Base-by-base conservation (phyloP, 306 rosid genomes). In the Boehmeria nivea region DNA sequence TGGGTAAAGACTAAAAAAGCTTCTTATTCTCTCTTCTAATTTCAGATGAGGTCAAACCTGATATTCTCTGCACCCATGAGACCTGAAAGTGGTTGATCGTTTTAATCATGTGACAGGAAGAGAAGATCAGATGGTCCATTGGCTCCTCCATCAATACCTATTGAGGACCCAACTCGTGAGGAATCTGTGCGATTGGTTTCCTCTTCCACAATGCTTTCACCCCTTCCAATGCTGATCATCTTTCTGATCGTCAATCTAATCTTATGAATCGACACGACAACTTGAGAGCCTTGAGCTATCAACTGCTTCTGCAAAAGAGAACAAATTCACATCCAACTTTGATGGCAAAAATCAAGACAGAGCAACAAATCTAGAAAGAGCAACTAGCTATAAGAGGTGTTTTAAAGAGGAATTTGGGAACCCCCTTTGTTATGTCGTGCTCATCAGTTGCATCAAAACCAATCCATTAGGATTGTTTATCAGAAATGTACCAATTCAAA, bases 151-250 rank as follows among this genome's bases (percentile, higher is more conserved):
- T 44, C 55, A 2, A 60, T 36, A 14, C 31, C 65, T 25, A 15
- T 48, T 14, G 31, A 22, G 19, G 66, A 34, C 8, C 66, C 57
- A 24, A 33, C 34, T 26, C 34, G 44, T 28, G 64, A 70, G 68
- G 85, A 68, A 53, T 23, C 72, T 44, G 49, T 53, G 57, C 70
- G 46, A 23, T 20, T 45, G 53, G 65, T 59, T 69, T 83, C 94
- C 19, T 75, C 85, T 56, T 83, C 95, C 6, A 73, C 24, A 71
- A 60, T 21, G 61, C 66, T 60, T 48, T 43, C 72, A 4, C 89
- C 89, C 6, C 60, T 69, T 75, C 69, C 69, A 4, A 12, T 33
- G 6, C 43, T 72, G 28, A 19, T 61, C 40, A 49, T 71, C 18
- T 54, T 72, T 63, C 37, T 65, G 67, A 44, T 63, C 66, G 8